Evolutionary conservation across 2,329 filamentous ascomycete species (phyloP).

Genomic region (Nemania abortiva): DNA sequence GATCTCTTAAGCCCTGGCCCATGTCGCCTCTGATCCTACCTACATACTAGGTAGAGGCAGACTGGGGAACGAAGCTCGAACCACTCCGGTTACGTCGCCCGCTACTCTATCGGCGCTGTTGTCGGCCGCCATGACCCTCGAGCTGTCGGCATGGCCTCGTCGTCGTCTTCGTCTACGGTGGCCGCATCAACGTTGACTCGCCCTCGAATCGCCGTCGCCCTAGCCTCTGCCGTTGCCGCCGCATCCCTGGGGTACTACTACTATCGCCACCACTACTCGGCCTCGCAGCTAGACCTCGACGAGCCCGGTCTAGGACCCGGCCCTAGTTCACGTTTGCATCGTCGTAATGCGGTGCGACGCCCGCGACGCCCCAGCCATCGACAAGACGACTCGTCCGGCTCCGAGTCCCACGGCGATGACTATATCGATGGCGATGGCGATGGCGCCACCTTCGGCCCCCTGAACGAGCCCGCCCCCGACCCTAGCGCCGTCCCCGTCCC

Average conservation of each 20-base stretch:
- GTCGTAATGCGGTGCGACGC: conserved; percentile 76
- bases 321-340: conserved; percentile 62
- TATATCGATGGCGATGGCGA: conserved; percentile 57
- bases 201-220: conserved; percentile 66
- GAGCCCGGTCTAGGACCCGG: conserved; percentile 2
- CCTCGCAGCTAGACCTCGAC: conserved; percentile 38
- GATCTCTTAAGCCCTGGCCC: neutral
- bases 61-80: neutral
- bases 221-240: conserved; percentile 68
- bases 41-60: neutral
- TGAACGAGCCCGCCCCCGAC: conserved; percentile 53
- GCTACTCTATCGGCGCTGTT: neutral
- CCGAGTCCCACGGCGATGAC: conserved; percentile 60
- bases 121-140: conserved; percentile 47
- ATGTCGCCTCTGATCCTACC: conserved; percentile 2
- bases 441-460: conserved; percentile 48
- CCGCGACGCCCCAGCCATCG: conserved; percentile 54
- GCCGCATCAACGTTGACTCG: conserved; percentile 68
- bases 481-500: conserved; percentile 39
- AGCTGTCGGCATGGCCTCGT: conserved; percentile 59
- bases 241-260: conserved; percentile 71
- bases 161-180: conserved; percentile 56
- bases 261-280: conserved; percentile 57
- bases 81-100: conserved; percentile 8
- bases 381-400: conserved; percentile 54